Evolutionary conservation across 1,139 yeast species (phyloP).

Genomic region (Geotrichum siamense): DNA sequence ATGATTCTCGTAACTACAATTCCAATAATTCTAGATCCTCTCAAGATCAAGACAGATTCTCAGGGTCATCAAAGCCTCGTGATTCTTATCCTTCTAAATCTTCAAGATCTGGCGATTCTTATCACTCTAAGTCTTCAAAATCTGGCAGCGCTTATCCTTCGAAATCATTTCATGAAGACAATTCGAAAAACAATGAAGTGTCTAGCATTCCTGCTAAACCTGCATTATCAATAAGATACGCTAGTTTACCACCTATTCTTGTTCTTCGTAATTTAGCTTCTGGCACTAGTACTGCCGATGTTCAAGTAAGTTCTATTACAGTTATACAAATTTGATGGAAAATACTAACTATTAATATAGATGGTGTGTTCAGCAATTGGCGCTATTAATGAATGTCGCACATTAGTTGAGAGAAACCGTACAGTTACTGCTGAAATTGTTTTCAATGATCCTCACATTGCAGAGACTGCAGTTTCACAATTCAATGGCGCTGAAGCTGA

Average conservation of each 20-base stretch:
- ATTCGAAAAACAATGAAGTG: background rate
- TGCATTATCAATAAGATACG: constrained; percentile 23
- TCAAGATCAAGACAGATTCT: no score
- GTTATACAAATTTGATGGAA: background rate
- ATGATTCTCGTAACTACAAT: background rate
- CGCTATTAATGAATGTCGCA: constrained; percentile 24
- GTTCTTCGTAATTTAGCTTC: constrained; percentile 25
- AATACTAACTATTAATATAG: background rate
- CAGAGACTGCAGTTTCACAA: constrained; percentile 23
- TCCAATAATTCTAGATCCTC: no score
- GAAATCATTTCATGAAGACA: constrained; percentile 1
- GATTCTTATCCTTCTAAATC: background rate
- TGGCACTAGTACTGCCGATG: constrained; percentile 29
- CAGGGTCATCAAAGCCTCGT: background rate
- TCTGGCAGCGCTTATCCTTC: constrained; percentile 1
- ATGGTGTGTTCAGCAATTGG: constrained; percentile 26
- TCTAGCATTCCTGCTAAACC: background rate
- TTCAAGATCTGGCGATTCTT: no score
- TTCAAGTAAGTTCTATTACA: constrained; percentile 14
- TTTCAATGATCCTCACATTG: constrained; percentile 23
- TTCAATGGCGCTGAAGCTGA: constrained; percentile 29
- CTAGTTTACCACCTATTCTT: constrained; percentile 28
- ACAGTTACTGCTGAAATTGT: constrained; percentile 27
- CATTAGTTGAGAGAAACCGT: constrained; percentile 18
- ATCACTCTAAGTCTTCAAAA: background rate